Evolutionary conservation across 2,329 filamentous ascomycete genomes (phyloP).

Genomic region (Talaromyces sp.): DNA sequence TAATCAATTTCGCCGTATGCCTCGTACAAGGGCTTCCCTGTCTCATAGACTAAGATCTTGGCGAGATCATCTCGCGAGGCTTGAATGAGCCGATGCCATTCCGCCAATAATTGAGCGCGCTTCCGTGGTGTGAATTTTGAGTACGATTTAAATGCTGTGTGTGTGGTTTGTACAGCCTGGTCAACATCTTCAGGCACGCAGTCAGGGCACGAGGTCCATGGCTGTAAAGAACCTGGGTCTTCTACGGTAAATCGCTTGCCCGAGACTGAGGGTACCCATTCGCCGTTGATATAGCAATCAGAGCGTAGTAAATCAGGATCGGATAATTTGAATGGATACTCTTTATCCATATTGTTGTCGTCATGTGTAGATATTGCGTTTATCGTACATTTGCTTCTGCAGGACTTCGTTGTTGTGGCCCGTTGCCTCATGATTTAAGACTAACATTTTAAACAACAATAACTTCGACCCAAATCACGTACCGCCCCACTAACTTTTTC

Average conservation of each 20-base stretch:
- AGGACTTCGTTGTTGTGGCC: background rate
- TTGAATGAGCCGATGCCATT: conserved; percentile 62
- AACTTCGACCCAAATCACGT: background rate
- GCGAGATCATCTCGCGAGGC: conserved; percentile 60
- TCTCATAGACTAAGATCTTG: conserved; percentile 59
- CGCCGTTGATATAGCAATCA: conserved; percentile 48
- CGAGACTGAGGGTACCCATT: conserved; percentile 43
- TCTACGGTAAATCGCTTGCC: conserved; percentile 47
- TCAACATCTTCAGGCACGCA: conserved; percentile 57
- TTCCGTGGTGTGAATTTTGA: conserved; percentile 56
- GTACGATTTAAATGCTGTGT: conserved; percentile 59
- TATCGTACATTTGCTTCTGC: background rate
- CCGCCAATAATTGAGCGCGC: conserved; percentile 59
- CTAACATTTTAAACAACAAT: background rate
- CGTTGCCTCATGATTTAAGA: background rate
- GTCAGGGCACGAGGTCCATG: conserved; percentile 50
- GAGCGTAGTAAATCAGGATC: conserved; percentile 46
- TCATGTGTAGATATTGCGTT: background rate
- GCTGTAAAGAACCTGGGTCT: conserved; percentile 50
- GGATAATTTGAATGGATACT: conserved; percentile 23
- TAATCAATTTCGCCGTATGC: conserved; percentile 55
- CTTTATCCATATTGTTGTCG: background rate
- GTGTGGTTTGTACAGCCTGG: conserved; percentile 54
- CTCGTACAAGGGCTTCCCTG: conserved; percentile 55
- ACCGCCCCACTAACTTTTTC: background rate